These are phyloP conservation scores for Russula sp. DNA, from an alignment of 768 basidiomycete genomes.

Conservation along the genomic window DNA sequence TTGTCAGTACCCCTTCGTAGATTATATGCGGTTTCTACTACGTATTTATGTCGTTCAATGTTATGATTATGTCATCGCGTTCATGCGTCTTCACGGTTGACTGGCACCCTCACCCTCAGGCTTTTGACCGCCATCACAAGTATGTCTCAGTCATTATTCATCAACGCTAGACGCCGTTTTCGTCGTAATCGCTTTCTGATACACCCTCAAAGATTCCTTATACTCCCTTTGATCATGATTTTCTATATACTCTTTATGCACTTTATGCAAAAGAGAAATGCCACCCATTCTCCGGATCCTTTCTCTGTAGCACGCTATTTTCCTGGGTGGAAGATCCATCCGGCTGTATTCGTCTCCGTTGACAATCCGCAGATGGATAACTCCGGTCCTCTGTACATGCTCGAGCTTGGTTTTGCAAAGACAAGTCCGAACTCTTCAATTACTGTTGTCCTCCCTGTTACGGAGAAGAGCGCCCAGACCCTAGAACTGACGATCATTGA, in stretches of 20 bases:
- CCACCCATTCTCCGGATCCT: neutral
- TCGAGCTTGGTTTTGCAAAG: slow-evolving; percentile 25
- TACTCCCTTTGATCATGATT: slow-evolving; percentile 2
- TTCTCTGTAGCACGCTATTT: slow-evolving; percentile 9
- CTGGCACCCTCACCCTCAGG: neutral
- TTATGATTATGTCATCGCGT: slow-evolving; percentile 14
- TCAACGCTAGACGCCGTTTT: slow-evolving; percentile 6
- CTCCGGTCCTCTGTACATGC: slow-evolving; percentile 24
- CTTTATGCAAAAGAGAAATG: slow-evolving; percentile 1
- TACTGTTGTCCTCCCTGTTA: slow-evolving; percentile 18
- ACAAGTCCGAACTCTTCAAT: slow-evolving; percentile 15
- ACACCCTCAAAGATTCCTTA: neutral
- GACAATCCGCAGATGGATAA: neutral
- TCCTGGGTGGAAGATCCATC: slow-evolving; percentile 16
- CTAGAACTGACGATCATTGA: slow-evolving; percentile 8
- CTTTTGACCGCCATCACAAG: neutral
- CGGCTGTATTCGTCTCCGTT: neutral
- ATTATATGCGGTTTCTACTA: slow-evolving; percentile 2
- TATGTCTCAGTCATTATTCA: slow-evolving; percentile 14
- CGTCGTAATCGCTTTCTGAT: neutral
- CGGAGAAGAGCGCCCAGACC: slow-evolving; percentile 1
- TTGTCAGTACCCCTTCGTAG: neutral
- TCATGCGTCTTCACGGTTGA: neutral
- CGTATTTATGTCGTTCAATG: neutral
- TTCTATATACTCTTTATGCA: slow-evolving; percentile 2